Conservation (phyloP, 257 asterid species). For the Penstemon barbatus region DNA sequence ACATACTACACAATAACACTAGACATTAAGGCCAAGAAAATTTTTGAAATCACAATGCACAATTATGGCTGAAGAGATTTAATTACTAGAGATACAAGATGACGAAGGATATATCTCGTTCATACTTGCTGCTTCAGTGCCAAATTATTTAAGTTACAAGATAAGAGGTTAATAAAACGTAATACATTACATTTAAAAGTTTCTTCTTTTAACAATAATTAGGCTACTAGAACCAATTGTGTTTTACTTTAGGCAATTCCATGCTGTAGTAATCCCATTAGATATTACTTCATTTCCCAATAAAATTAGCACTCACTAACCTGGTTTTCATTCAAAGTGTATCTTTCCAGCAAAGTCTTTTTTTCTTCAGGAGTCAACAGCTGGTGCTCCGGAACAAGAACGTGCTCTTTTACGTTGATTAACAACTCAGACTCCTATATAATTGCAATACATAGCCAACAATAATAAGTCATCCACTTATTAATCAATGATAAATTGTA, state of each 20-base stretch:
- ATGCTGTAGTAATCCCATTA: background rate
- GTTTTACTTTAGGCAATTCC: background rate
- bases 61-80: constrained; percentile 5
- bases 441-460: constrained; percentile 6
- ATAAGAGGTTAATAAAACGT: background rate
- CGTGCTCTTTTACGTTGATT: constrained; percentile 75
- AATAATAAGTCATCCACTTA: constrained; percentile 15
- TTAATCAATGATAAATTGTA: background rate
- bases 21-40: constrained; percentile 13
- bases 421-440: constrained; percentile 70
- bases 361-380: constrained; percentile 69
- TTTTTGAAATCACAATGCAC: background rate
- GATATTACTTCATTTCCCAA: background rate
- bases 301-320: constrained; percentile 36
- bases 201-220: background rate
- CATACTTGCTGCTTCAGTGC: background rate
- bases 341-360: constrained; percentile 75
- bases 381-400: constrained; percentile 83
- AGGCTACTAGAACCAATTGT: background rate
- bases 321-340: constrained; percentile 91
- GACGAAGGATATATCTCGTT: background rate
- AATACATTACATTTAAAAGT: background rate
- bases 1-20: background rate
- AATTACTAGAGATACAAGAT: background rate
- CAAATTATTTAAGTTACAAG: background rate